Percentiles rank a stretch among this genome's conserved stretches.
Evolutionary conservation across 192 early-diverging fungal genomes (phyloP).

Genomic region (Podila epigama): DNA sequence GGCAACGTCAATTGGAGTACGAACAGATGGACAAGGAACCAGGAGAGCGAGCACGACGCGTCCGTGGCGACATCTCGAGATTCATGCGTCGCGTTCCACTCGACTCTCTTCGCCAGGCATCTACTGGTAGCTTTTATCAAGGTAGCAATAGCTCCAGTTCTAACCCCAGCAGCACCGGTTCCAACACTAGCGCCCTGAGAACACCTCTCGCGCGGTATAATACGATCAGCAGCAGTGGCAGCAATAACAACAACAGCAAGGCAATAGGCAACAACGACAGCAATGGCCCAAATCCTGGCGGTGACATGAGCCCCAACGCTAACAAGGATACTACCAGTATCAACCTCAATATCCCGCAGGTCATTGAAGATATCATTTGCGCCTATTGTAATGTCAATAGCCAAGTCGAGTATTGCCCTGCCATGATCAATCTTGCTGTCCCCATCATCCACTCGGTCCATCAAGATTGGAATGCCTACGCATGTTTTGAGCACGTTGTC

Average conservation of each 20-base stretch:
- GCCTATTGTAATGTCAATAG: constrained; percentile 82
- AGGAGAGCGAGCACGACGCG: constrained; percentile 68
- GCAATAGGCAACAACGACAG: too few species aligned
- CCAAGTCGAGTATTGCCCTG: constrained; percentile 76
- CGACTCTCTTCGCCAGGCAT: too few species aligned
- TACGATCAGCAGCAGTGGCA: too few species aligned
- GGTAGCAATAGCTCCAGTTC: too few species aligned
- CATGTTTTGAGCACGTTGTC: constrained; percentile 80
- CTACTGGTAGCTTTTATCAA: too few species aligned
- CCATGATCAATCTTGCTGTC: constrained; percentile 76
- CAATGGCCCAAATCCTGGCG: too few species aligned
- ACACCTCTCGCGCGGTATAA: too few species aligned
- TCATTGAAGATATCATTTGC: constrained; percentile 82
- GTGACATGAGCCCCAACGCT: too few species aligned
- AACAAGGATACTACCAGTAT: too few species aligned
- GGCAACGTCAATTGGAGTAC: constrained; percentile 21
- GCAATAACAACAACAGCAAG: too few species aligned
- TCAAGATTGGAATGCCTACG: constrained; percentile 79
- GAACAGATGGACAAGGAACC: constrained; percentile 68
- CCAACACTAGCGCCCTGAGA: too few species aligned
- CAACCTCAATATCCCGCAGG: constrained; percentile 43
- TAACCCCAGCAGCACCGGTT: too few species aligned
- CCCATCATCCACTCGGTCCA: constrained; percentile 80
- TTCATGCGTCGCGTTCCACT: constrained; percentile 54
- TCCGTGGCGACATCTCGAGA: constrained; percentile 77